Conservation (phyloP, 2,329 filamentous ascomycete species). For the Ascosphaera pollenicola region DNA sequence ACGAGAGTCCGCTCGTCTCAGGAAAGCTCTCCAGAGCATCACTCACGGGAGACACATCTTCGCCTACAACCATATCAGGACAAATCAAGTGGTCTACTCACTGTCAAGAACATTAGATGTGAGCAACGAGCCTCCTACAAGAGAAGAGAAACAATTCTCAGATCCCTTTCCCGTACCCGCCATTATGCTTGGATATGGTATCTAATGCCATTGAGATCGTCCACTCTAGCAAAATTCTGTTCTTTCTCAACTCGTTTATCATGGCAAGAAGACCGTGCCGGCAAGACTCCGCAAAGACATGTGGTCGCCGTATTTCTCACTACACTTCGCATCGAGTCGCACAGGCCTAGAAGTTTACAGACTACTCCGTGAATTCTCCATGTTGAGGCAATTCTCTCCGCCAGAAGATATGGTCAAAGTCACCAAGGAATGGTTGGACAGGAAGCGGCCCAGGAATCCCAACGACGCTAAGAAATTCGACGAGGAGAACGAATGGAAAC, state of each 20-base stretch:
- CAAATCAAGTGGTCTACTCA: slow-evolving; percentile 43
- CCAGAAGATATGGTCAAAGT: slow-evolving; percentile 21
- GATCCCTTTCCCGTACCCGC: neutral
- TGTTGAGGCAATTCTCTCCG: slow-evolving; percentile 33
- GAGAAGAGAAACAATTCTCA: neutral
- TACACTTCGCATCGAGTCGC: slow-evolving; percentile 29
- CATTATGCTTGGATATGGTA: neutral
- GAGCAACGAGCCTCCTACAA: slow-evolving; percentile 7
- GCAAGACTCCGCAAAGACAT: slow-evolving; percentile 36
- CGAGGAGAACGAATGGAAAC: slow-evolving; percentile 17
- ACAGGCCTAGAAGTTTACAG: slow-evolving; percentile 33
- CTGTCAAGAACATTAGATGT: slow-evolving; percentile 34
- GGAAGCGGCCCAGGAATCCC: slow-evolving; percentile 17
- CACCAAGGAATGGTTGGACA: slow-evolving; percentile 20
- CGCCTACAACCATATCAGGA: slow-evolving; percentile 37
- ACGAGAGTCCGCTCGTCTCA: slow-evolving; percentile 18
- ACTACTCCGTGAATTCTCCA: slow-evolving; percentile 36
- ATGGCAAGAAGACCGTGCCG: slow-evolving; percentile 41
- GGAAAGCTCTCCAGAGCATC: slow-evolving; percentile 24
- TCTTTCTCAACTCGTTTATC: slow-evolving; percentile 36
- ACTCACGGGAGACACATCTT: slow-evolving; percentile 37
- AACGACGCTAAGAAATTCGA: slow-evolving; percentile 20
- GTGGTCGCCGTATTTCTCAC: slow-evolving; percentile 37
- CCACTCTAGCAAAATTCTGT: slow-evolving; percentile 25
- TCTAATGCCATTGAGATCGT: neutral